A percentile compares a stretch with the other conserved stretches of the same genome.
phyloP scores from a whole-genome alignment of 305 asterid genomes.

The Galium porrigens region DNA sequence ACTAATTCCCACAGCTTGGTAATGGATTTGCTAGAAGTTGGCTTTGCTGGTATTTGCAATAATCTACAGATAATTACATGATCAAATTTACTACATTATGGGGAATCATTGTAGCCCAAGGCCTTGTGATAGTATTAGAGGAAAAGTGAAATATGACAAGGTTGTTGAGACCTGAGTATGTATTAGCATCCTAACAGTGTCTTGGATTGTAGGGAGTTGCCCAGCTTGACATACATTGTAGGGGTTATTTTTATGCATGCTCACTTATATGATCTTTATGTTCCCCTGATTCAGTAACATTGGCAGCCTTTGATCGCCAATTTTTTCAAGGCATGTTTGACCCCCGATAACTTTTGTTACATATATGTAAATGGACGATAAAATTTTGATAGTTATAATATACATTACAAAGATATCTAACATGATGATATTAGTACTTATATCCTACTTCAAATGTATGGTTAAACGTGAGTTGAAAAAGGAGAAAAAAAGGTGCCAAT shows the following conservation, averaged over 20 bases:
- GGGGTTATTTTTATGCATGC: background rate
- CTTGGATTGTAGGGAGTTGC: constrained; percentile 1
- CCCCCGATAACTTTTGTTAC: no score
- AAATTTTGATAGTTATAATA: no score
- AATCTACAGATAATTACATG: background rate
- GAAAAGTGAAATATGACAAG: background rate
- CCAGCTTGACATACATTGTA: background rate
- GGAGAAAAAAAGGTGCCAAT: no score
- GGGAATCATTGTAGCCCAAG: background rate
- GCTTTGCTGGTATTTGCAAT: background rate
- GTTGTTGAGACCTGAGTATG: background rate
- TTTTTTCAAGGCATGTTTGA: no score
- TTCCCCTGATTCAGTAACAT: no score
- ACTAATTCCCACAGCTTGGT: background rate
- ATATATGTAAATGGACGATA: no score
- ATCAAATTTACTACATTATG: background rate
- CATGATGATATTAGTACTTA: no score
- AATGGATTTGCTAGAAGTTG: background rate
- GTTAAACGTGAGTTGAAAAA: no score
- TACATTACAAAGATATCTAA: no score
- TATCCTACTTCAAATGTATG: no score
- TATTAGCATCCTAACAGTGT: background rate
- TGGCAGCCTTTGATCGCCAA: no score
- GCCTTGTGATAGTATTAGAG: background rate
- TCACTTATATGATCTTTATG: no score